Evolutionary conservation across 345 rosid genomes (phyloP).

Genomic region (Theobroma cacao): DNA sequence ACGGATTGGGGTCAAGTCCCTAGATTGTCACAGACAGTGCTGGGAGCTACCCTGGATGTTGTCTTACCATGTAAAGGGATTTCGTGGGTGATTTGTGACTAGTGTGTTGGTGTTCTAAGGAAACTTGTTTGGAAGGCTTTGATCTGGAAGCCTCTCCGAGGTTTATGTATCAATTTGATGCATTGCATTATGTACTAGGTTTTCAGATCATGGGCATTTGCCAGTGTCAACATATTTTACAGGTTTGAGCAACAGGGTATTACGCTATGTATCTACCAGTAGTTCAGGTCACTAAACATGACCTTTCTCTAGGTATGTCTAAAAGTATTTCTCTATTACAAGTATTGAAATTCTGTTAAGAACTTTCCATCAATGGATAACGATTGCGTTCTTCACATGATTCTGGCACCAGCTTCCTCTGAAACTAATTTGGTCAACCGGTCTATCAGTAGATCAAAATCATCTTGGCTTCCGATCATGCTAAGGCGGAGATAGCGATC

Average conservation of each 20-base stretch:
- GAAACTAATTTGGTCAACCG: conserved; percentile 25
- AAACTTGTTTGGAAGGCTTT: too few species aligned
- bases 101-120: too few species aligned
- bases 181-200: too few species aligned
- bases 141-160: too few species aligned
- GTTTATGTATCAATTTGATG: too few species aligned
- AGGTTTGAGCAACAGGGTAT: neutral
- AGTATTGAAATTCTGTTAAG: neutral
- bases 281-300: neutral
- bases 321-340: too few species aligned
- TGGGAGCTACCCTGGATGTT: too few species aligned
- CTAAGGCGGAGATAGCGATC: conserved; percentile 44
- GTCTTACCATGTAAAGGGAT: too few species aligned
- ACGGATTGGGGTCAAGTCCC: too few species aligned
- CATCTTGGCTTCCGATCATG: conserved; percentile 41
- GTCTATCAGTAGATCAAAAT: conserved; percentile 19
- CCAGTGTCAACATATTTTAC: neutral
- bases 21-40: too few species aligned
- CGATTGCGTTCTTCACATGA: conserved; percentile 1
- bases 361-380: neutral
- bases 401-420: conserved; percentile 18
- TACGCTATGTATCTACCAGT: neutral
- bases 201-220: neutral
- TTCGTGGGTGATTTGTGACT: too few species aligned
- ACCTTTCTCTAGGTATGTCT: neutral